phyloP scores from a whole-genome alignment of 768 basidiomycete genomes.

The Gloeophyllum trabeum region DNA sequence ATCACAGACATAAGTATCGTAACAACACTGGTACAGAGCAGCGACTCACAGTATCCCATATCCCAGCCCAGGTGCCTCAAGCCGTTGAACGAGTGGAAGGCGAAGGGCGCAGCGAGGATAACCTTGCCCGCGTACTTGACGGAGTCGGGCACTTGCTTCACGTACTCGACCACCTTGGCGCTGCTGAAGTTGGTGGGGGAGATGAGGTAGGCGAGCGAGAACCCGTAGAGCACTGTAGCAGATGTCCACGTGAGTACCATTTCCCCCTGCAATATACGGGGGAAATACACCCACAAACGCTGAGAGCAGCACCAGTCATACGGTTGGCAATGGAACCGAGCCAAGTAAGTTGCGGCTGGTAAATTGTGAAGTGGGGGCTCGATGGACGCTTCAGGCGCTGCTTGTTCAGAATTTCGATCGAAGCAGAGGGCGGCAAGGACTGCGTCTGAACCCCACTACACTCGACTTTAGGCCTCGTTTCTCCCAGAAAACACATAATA shows the following conservation, averaged over 20 bases:
- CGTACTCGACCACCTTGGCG: slow-evolving; percentile 61
- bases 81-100: slow-evolving; percentile 88
- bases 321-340: slow-evolving; percentile 79
- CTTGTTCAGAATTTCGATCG: slow-evolving; percentile 62
- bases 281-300: slow-evolving; percentile 44
- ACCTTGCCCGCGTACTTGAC: slow-evolving; percentile 71
- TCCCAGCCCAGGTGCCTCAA: slow-evolving; percentile 90
- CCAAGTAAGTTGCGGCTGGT: slow-evolving; percentile 93
- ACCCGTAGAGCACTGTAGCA: slow-evolving; percentile 83
- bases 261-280: slow-evolving; percentile 1
- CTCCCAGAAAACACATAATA: background rate
- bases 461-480: background rate
- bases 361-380: slow-evolving; percentile 94
- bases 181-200: slow-evolving; percentile 77
- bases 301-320: slow-evolving; percentile 71
- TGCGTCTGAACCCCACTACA: slow-evolving; percentile 49
- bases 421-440: slow-evolving; percentile 49
- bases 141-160: slow-evolving; percentile 60
- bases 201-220: slow-evolving; percentile 76
- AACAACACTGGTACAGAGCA: background rate
- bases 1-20: background rate
- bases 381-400: slow-evolving; percentile 86
- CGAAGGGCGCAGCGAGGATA: slow-evolving; percentile 76
- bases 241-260: too few relatives aligned
- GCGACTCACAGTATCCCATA: slow-evolving; percentile 67